Base-by-base conservation (phyloP, 345 rosid genomes). In the Bruguiera sexangula region DNA sequence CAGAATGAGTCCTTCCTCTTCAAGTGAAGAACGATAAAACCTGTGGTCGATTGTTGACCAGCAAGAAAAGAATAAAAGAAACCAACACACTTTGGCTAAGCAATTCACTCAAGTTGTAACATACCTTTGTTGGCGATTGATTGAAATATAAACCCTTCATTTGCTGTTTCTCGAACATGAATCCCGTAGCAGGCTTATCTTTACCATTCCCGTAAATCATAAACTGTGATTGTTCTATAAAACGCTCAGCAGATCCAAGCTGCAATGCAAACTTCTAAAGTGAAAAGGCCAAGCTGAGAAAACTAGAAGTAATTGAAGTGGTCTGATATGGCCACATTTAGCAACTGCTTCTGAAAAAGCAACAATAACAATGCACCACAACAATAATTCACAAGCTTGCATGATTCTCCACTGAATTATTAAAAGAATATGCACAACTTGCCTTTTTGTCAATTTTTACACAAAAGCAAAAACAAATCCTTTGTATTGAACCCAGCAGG, bases 161-260 rank as follows among this genome's bases (percentile, higher is more conserved):
- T 65, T 81, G 97, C 76, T 81, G 93, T 76, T 89, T 92, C 82
- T 90, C 96, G 52, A 95, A 89, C 96, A 89, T 90, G 84, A 95
- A 95, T 39, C 92, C 99, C 18, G 97, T 95, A 20, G 99, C 92
- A 67, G 89, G 82, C 73, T 86, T 85, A 68, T 89, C 96, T 81
- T 84, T 86, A 30, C 99, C 99, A 4, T 89, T 86, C 60, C 99
- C 99, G 66, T 91, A 74, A 54, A 89, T 84, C 77, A 95, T 74
- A 84, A 82, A 95, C 81, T 85, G 89, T 1, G 96, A 89, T 66
- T 92, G 91, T 81, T 82, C 84, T 90, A 89, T 87, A 82, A 95
- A 92, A 64, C 64, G 83, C 73, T 95, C 99, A 5, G 96, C 96
- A 27, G 97, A 92, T 59, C 99, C 99, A 75, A 95, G 96, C 99